phyloP scores from a whole-genome alignment of 2,329 filamentous ascomycete species.

The Fusarium pininemorale region DNA sequence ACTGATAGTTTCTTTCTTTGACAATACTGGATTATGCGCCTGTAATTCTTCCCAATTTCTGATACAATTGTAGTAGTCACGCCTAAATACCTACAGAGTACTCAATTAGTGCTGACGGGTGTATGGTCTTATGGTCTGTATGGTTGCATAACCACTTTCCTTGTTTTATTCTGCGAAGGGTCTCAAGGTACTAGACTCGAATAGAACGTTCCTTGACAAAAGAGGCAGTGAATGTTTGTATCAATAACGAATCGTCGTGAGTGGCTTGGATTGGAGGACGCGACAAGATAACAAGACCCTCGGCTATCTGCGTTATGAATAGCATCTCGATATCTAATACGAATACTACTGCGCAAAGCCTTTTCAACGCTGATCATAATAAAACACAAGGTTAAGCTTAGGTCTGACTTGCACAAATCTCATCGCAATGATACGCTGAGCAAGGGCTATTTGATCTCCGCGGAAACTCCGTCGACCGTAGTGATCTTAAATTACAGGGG shows the following conservation, averaged over 20 bases:
- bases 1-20: fast-evolving
- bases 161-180: fast-evolving
- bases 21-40: fast-evolving
- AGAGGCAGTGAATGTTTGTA: neutral
- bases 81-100: too few relatives aligned
- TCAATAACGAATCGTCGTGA: neutral
- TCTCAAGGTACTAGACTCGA: fast-evolving
- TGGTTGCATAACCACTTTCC: neutral
- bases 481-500: neutral
- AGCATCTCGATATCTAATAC: too few relatives aligned
- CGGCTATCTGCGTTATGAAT: neutral
- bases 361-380: neutral
- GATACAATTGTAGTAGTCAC: too few relatives aligned
- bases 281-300: neutral
- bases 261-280: too few relatives aligned
- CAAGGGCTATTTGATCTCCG: neutral
- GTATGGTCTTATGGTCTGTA: too few relatives aligned
- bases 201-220: fast-evolving
- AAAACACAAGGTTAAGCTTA: neutral
- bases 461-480: too few relatives aligned
- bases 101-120: neutral
- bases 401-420: neutral
- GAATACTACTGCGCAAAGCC: neutral
- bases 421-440: neutral
- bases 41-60: too few relatives aligned